Conservation (phyloP, 306 rosid genomes). For the Gastrolobium villosum region DNA sequence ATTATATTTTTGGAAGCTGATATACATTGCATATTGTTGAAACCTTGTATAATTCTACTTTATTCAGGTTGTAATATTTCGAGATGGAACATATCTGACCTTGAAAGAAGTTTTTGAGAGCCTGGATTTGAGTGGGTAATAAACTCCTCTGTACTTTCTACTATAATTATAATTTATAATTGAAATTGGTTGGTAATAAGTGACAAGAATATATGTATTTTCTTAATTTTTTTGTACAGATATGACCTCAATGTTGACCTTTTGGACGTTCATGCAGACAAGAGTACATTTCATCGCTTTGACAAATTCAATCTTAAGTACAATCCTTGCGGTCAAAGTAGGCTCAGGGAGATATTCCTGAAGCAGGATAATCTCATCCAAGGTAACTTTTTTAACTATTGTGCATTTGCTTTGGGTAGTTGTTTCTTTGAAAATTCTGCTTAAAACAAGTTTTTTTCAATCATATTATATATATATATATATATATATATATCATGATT, state of each 20-base stretch:
- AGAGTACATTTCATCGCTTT: constrained; percentile 99
- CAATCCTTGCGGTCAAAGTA: constrained; percentile 99
- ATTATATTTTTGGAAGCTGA: constrained; percentile 14
- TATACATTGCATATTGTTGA: constrained; percentile 31
- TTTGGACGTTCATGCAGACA: constrained; percentile 99
- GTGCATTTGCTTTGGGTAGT: not conserved
- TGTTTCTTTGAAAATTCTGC: constrained; percentile 27
- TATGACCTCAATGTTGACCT: constrained; percentile 99
- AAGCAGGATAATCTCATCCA: constrained; percentile 99
- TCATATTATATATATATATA: not conserved
- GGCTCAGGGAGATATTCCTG: constrained; percentile 98
- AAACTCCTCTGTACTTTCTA: constrained; percentile 28
- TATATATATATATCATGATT: not conserved
- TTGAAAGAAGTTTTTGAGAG: constrained; percentile 98
- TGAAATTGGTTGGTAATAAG: constrained; percentile 30
- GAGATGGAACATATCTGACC: constrained; percentile 99
- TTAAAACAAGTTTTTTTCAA: not conserved
- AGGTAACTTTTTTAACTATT: constrained; percentile 58
- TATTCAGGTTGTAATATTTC: constrained; percentile 94
- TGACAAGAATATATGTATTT: constrained; percentile 43
- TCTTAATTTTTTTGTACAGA: constrained; percentile 59
- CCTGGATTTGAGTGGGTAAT: constrained; percentile 93
- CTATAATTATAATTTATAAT: constrained; percentile 21
- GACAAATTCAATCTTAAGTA: constrained; percentile 98
- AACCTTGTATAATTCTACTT: constrained; percentile 27